Evolutionary conservation across 306 rosid species (phyloP).

Genomic region (Lathyrus tuberosus): DNA sequence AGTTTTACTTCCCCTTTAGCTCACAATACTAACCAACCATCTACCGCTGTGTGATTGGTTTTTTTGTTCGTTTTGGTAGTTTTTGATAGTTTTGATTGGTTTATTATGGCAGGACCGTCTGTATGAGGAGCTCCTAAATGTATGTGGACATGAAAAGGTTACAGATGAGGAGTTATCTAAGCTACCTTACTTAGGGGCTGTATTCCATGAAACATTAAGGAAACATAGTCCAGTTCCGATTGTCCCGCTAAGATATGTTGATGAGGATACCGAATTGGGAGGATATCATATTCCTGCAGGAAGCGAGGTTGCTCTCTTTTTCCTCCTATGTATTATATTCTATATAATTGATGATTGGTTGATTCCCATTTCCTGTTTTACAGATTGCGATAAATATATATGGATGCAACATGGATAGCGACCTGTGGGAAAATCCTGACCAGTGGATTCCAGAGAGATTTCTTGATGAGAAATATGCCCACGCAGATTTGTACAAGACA

Average conservation of each 20-base stretch:
- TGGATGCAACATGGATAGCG: slow-evolving; percentile 86
- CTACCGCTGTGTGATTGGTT: not conserved
- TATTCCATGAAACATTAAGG: slow-evolving; percentile 91
- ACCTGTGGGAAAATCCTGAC: slow-evolving; percentile 70
- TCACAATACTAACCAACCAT: not conserved
- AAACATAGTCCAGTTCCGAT: slow-evolving; percentile 75
- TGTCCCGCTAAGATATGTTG: slow-evolving; percentile 70
- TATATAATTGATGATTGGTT: not conserved
- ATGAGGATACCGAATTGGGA: slow-evolving; percentile 82
- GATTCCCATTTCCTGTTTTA: not conserved
- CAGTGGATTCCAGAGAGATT: slow-evolving; percentile 91
- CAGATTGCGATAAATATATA: slow-evolving; percentile 90
- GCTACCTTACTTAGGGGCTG: slow-evolving; percentile 71
- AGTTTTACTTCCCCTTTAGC: not conserved
- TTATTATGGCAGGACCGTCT: slow-evolving; percentile 68
- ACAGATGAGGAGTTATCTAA: slow-evolving; percentile 64
- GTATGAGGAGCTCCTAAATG: slow-evolving; percentile 50
- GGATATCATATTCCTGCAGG: slow-evolving; percentile 87
- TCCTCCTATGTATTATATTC: not conserved
- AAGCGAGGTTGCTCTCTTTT: slow-evolving; percentile 59
- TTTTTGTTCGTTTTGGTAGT: not conserved
- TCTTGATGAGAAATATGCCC: slow-evolving; percentile 64
- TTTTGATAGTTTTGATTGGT: no score
- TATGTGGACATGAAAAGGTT: slow-evolving; percentile 62
- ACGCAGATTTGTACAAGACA: slow-evolving; percentile 72